Conservation (phyloP, 768 basidiomycete genomes). For the Hericium alpestre region DNA sequence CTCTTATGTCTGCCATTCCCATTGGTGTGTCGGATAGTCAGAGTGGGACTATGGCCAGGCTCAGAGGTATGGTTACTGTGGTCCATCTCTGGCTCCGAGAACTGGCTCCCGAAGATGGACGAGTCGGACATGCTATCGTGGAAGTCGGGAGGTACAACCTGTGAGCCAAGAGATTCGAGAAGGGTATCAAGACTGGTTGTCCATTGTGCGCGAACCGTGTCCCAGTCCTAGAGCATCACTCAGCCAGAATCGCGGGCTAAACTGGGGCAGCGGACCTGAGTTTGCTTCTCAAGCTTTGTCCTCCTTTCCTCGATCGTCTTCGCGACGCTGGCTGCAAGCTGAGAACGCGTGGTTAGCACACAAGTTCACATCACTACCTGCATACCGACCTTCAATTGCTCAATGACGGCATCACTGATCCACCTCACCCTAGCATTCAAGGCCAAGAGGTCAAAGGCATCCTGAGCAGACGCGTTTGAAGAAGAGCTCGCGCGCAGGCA, state of each 20-base stretch:
- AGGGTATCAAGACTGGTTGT: slow-evolving; percentile 54
- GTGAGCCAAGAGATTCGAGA: slow-evolving; percentile 61
- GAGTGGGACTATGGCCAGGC: slow-evolving; percentile 29
- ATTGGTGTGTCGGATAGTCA: slow-evolving; percentile 25
- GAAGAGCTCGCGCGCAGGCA: slow-evolving; percentile 56
- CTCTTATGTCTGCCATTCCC: slow-evolving; percentile 4
- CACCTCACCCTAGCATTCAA: slow-evolving; percentile 74
- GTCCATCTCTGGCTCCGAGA: slow-evolving; percentile 29
- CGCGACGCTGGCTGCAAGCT: slow-evolving; percentile 67
- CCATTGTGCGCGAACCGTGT: slow-evolving; percentile 46
- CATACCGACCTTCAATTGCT: slow-evolving; percentile 64
- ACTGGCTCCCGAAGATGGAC: slow-evolving; percentile 75
- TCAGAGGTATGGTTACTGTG: slow-evolving; percentile 9
- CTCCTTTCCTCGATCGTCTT: slow-evolving; percentile 70
- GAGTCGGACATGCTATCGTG: slow-evolving; percentile 55
- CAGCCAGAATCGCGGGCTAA: not conserved
- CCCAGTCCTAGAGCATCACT: slow-evolving; percentile 52
- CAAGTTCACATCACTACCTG: not conserved
- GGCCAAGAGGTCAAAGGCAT: slow-evolving; percentile 60
- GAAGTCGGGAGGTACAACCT: slow-evolving; percentile 70
- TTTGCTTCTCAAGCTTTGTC: slow-evolving; percentile 43
- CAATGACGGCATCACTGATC: slow-evolving; percentile 62
- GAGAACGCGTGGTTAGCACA: not conserved
- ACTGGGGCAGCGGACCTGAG: slow-evolving; percentile 33
- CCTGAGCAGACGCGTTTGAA: slow-evolving; percentile 56